Base-by-base conservation (phyloP, 306 rosid species). In the Prunus persica region DNA sequence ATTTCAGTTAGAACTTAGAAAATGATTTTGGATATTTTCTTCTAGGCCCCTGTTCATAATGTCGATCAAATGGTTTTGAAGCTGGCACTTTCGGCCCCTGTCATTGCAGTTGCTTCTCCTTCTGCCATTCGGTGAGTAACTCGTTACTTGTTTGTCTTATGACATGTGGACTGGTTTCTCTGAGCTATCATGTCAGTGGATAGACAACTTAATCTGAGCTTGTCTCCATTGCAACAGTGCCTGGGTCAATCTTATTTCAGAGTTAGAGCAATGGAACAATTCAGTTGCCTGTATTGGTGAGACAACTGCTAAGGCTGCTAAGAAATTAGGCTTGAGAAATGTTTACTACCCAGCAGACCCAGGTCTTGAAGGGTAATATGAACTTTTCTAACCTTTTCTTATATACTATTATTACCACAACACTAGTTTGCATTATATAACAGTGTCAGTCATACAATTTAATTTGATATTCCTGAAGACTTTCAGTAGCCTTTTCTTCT, bases 251-350 rank as follows among this genome's bases (percentile, higher is more conserved):
- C 90, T 91, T 81, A 69, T 89, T 69, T 78, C 88, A 10, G 89
- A 82, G 55, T 82, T 82, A 3, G 86, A 86, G 64, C 80, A 78
- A 71, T 79, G 99, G 97, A 85, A 72, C 76, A 87, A 88, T 51
- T 87, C 88, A 27, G 83, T 96, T 81, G 99, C 97, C 51, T 96
- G 99, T 88, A 92, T 96, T 75, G 99, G 99, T 18, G 98, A 92
- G 89, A 96, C 98, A 76, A 96, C 99, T 66, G 99, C 97, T 51
- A 82, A 85, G 41, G 90, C 84, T 75, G 93, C 97, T 56, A 76
- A 86, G 81, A 87, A 86, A 67, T 81, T 90, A 78, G 99, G 98
- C 76, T 85, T 96, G 85, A 74, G 65, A 85, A 87, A 96, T 81
- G 93, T 96, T 57, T 89, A 88, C 87, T 80, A 82, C 81, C 96